Conservation (phyloP, 1,139 yeast species). For the Zygosaccharomyces pseudobailii region DNA sequence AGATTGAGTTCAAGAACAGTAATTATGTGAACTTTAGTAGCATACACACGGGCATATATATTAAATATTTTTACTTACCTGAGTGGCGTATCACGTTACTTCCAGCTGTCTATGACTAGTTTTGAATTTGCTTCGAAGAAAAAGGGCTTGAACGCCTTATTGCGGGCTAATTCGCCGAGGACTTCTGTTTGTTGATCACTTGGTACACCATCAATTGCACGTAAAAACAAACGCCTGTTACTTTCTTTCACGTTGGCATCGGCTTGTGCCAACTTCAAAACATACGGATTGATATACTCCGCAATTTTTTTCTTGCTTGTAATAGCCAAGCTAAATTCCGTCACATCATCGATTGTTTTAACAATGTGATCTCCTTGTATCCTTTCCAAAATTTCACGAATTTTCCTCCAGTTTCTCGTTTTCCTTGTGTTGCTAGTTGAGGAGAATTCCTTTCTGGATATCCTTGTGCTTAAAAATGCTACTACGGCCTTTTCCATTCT, state of each 20-base stretch:
- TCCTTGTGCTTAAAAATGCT: slow-evolving; percentile 19
- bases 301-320: slow-evolving; percentile 13
- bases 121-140: slow-evolving; percentile 24
- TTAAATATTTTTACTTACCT: no score
- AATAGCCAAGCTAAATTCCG: slow-evolving; percentile 13
- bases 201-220: slow-evolving; percentile 11
- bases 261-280: slow-evolving; percentile 23
- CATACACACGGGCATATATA: not conserved
- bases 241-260: slow-evolving; percentile 16
- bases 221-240: slow-evolving; percentile 17
- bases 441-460: slow-evolving; percentile 2
- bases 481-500: slow-evolving; percentile 11
- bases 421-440: slow-evolving; percentile 14
- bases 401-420: slow-evolving; percentile 29
- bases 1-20: slow-evolving; percentile 35
- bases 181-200: slow-evolving; percentile 14
- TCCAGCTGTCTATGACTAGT: slow-evolving; percentile 18
- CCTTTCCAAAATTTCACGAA: slow-evolving; percentile 20
- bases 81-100: slow-evolving; percentile 1
- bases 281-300: slow-evolving; percentile 24
- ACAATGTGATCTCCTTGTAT: slow-evolving; percentile 14
- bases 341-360: slow-evolving; percentile 13
- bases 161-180: slow-evolving; percentile 13
- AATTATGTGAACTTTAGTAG: slow-evolving; percentile 24
- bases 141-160: slow-evolving; percentile 19